These are phyloP conservation scores for Monosporascus sp. DNA, from an alignment of 2,329 filamentous ascomycete species.

Conservation along the genomic window DNA sequence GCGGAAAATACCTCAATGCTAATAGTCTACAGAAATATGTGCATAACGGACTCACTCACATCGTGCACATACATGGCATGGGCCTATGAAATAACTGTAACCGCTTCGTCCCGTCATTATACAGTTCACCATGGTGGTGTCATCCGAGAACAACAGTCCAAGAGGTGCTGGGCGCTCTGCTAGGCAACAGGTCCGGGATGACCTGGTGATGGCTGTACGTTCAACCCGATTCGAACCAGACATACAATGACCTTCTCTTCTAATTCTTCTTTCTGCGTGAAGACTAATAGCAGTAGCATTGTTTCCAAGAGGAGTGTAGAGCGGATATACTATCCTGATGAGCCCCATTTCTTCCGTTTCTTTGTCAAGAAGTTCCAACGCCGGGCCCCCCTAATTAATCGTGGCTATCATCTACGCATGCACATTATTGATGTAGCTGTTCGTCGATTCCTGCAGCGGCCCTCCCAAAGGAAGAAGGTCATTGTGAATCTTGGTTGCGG, in stretches of 20 bases:
- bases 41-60: not conserved
- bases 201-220: conserved; percentile 48
- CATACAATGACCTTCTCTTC: not conserved
- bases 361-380: conserved; percentile 82
- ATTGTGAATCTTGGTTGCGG: conserved; percentile 85
- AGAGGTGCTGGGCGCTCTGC: conserved; percentile 12
- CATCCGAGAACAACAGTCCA: conserved; percentile 3
- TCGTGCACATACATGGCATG: too few relatives aligned
- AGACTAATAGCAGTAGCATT: conserved; percentile 90
- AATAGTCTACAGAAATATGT: not conserved
- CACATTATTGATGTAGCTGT: conserved; percentile 74
- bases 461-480: conserved; percentile 56
- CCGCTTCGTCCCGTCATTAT: not conserved
- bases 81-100: not conserved
- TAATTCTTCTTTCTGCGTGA: conserved; percentile 8
- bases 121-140: conserved; percentile 9
- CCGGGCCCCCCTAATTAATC: conserved; percentile 82
- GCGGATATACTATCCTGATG: conserved; percentile 69
- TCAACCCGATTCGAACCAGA: not conserved
- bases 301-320: conserved; percentile 93
- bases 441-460: conserved; percentile 60
- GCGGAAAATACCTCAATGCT: too few relatives aligned
- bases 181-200: conserved; percentile 34
- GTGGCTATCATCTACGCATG: conserved; percentile 83
- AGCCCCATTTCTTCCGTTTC: conserved; percentile 79